Percentiles rank a stretch among this genome's conserved stretches.
Evolutionary conservation across 352 stramenopile species (phyloP).

Genomic region (Thraustochytrium sp.): DNA sequence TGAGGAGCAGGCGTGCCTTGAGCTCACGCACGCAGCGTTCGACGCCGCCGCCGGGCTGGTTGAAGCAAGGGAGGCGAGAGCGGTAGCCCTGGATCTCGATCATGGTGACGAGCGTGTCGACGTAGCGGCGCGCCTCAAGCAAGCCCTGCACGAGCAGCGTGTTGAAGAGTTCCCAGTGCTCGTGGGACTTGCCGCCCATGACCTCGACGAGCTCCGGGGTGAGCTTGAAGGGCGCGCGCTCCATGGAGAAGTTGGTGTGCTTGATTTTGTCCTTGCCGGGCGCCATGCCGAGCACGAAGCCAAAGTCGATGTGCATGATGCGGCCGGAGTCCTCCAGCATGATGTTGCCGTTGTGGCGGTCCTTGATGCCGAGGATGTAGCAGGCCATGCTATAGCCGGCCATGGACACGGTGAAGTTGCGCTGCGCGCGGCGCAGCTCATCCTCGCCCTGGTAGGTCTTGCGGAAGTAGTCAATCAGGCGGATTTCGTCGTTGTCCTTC

Average conservation of each 20-base stretch:
- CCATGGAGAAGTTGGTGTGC: conserved; percentile 73
- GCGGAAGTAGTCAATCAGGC: conserved; percentile 48
- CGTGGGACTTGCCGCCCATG: conserved; percentile 41
- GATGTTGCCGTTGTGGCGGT: conserved; percentile 94
- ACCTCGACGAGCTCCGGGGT: conserved; percentile 88
- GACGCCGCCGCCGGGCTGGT: conserved; percentile 7
- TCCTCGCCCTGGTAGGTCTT: not conserved
- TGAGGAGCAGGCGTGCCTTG: conserved; percentile 12
- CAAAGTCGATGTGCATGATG: conserved; percentile 94
- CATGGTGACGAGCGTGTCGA: conserved; percentile 6
- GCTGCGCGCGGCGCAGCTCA: not conserved
- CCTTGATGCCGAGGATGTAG: conserved; percentile 84
- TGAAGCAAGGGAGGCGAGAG: conserved; percentile 20
- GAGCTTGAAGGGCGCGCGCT: conserved; percentile 90
- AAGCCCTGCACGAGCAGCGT: conserved; percentile 46
- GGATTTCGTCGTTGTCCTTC: conserved; percentile 46
- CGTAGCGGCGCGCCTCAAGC: conserved; percentile 36
- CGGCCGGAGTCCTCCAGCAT: conserved; percentile 76
- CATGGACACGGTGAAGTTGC: conserved; percentile 41
- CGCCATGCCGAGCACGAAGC: conserved; percentile 87
- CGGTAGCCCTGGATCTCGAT: conserved; percentile 23
- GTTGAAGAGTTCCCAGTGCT: conserved; percentile 45
- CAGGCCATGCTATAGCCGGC: conserved; percentile 52
- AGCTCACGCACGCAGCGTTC: conserved; percentile 22
- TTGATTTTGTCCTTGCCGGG: conserved; percentile 62